phyloP scores from a whole-genome alignment of 441 rosid species.

The Aquilaria agallochum region DNA sequence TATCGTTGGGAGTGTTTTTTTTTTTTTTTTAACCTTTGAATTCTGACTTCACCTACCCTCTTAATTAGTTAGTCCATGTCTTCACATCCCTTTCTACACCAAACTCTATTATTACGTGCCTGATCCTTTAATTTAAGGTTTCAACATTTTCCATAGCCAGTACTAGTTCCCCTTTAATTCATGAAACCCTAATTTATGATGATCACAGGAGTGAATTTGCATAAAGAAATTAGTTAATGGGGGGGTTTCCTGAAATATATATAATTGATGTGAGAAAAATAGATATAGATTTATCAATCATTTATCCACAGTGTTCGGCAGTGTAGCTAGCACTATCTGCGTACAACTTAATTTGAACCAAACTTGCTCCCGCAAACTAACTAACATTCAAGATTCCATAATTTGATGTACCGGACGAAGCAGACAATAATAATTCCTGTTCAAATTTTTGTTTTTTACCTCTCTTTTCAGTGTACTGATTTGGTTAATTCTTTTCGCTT shows the following conservation, averaged over 20 bases:
- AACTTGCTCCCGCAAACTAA: conserved; percentile 3
- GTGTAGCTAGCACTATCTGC: too few species aligned
- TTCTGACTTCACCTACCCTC: conserved; percentile 10
- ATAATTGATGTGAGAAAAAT: too few species aligned
- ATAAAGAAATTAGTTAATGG: too few species aligned
- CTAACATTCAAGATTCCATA: conserved; percentile 29
- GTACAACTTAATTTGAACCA: neutral
- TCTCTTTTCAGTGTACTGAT: conserved; percentile 21
- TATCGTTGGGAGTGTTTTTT: neutral
- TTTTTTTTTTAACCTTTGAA: neutral
- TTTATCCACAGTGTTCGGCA: too few species aligned
- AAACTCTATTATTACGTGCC: too few species aligned
- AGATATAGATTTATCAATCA: too few species aligned
- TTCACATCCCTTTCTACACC: neutral
- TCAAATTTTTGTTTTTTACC: conserved; percentile 7
- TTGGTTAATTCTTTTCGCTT: conserved; percentile 7
- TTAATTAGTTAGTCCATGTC: neutral
- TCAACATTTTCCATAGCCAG: neutral
- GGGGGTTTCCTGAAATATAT: too few species aligned
- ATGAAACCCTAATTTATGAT: too few species aligned
- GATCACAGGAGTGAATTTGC: too few species aligned
- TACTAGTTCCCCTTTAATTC: too few species aligned
- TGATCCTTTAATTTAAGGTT: conserved; percentile 14
- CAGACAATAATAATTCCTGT: conserved; percentile 27
- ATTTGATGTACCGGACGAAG: conserved; percentile 28